Evolutionary conservation across 768 basidiomycete genomes (phyloP).

Genomic region (Mrakia blollopis): DNA sequence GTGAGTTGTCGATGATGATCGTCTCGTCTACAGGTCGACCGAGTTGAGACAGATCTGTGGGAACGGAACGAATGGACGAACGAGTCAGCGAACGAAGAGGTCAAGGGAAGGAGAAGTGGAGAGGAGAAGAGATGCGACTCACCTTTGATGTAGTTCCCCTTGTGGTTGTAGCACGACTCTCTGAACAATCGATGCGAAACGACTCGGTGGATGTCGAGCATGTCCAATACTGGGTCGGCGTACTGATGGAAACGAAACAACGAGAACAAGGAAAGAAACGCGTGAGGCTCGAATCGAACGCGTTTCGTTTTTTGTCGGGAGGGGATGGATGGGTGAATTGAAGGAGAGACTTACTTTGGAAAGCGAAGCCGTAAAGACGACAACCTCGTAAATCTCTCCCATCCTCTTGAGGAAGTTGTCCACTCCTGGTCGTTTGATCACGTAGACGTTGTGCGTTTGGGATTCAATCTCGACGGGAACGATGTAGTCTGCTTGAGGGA

Average conservation of each 20-base stretch:
- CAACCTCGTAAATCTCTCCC: slow-evolving; percentile 97
- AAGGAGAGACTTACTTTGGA: slow-evolving; percentile 83
- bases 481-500: slow-evolving; percentile 91
- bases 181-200: slow-evolving; percentile 92
- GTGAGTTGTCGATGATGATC: slow-evolving; percentile 98
- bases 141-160: slow-evolving; percentile 98
- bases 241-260: slow-evolving; percentile 58
- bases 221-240: slow-evolving; percentile 96
- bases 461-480: slow-evolving; percentile 99
- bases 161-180: slow-evolving; percentile 98
- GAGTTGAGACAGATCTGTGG: slow-evolving; percentile 84
- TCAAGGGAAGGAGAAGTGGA: background rate
- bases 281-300: background rate
- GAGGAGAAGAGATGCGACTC: slow-evolving; percentile 31
- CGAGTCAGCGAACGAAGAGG: background rate
- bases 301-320: background rate
- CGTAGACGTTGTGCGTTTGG: slow-evolving; percentile 97
- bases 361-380: slow-evolving; percentile 94
- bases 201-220: slow-evolving; percentile 84
- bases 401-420: slow-evolving; percentile 95
- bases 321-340: background rate
- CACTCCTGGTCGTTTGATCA: slow-evolving; percentile 96
- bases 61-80: background rate
- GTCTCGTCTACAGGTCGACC: slow-evolving; percentile 89
- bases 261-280: background rate